phyloP scores from a whole-genome alignment of 257 asterid genomes.

The Ehretia macrophylla region DNA sequence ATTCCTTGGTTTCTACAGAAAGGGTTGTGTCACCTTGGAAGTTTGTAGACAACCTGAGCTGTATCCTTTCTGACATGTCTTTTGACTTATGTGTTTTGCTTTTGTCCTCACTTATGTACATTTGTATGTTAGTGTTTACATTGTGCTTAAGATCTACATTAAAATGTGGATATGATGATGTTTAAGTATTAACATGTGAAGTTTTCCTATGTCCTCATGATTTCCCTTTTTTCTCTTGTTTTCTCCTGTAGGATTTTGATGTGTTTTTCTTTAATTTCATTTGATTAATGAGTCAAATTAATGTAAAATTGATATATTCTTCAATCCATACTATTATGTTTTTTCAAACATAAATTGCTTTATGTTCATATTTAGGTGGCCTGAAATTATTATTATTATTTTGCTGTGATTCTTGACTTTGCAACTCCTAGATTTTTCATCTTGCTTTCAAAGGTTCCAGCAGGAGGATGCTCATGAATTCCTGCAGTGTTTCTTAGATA shows the following conservation, averaged over 20 bases:
- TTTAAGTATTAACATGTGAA: no score
- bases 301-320: no score
- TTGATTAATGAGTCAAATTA: no score
- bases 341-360: no score
- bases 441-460: conserved; percentile 51
- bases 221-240: no score
- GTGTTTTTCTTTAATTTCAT: no score
- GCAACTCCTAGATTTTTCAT: conserved; percentile 56
- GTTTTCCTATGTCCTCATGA: no score
- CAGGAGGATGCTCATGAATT: conserved; percentile 95
- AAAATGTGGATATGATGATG: no score
- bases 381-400: not conserved
- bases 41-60: conserved; percentile 57
- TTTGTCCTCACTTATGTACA: not conserved
- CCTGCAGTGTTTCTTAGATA: conserved; percentile 77
- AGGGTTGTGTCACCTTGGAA: conserved; percentile 41
- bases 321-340: no score
- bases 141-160: not conserved
- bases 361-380: not conserved
- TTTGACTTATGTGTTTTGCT: not conserved
- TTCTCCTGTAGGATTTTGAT: no score
- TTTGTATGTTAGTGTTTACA: not conserved
- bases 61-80: conserved; percentile 61
- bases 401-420: conserved; percentile 44
- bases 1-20: conserved; percentile 30